Evolutionary conservation across 2,329 filamentous ascomycete genomes (phyloP).

Genomic region (Fusarium liriodendri): DNA sequence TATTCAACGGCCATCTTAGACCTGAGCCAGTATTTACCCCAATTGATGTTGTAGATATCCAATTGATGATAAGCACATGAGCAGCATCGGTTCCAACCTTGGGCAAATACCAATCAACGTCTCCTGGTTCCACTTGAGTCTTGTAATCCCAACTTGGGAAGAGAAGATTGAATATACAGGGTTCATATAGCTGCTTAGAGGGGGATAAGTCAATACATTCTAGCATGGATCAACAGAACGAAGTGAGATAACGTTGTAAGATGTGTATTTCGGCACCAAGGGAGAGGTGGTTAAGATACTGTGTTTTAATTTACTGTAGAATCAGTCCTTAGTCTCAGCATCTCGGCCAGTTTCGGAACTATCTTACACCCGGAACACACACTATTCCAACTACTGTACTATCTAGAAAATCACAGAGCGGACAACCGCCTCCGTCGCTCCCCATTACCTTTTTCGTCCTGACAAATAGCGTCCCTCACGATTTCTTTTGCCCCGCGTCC

Average conservation of each 20-base stretch:
- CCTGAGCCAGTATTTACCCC: background rate
- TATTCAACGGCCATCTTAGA: background rate
- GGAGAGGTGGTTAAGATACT: no score
- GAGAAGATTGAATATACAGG: no score
- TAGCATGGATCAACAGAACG: no score
- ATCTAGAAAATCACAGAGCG: background rate
- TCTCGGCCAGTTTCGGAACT: background rate
- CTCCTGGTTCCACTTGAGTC: no score
- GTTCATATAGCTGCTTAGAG: no score
- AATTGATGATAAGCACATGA: background rate
- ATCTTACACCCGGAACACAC: background rate
- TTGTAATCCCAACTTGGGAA: no score
- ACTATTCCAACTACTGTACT: background rate
- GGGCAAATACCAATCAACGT: no score
- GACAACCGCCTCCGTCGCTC: background rate
- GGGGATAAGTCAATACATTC: no score
- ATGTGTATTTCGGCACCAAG: no score
- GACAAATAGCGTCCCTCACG: slow-evolving; percentile 15
- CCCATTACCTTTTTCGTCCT: background rate
- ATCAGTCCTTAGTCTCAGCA: background rate
- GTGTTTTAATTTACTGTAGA: no score
- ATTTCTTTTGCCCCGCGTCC: slow-evolving; percentile 11
- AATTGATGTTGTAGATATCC: background rate
- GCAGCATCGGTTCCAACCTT: background rate
- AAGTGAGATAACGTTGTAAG: no score